phyloP scores from a whole-genome alignment of 2,329 filamentous ascomycete species.

The Epichloe gansuensis region DNA sequence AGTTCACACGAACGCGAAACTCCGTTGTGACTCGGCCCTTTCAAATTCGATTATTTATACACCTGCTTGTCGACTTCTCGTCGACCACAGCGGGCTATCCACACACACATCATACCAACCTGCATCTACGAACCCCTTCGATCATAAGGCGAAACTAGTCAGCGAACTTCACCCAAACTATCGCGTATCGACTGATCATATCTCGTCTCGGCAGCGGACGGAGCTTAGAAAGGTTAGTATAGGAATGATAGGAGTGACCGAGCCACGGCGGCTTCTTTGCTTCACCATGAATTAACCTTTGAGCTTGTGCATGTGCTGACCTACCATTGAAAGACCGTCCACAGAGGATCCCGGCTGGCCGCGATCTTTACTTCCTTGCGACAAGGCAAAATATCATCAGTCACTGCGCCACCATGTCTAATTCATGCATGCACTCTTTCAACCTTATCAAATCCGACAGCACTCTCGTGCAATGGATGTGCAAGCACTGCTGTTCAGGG shows the following conservation, averaged over 20 bases:
- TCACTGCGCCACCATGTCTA: conserved; percentile 28
- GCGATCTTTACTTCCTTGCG: background rate
- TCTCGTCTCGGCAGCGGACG: too few species aligned
- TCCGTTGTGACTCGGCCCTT: background rate
- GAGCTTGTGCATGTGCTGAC: background rate
- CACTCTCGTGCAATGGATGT: conserved; percentile 53
- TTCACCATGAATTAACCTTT: too few species aligned
- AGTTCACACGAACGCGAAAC: background rate
- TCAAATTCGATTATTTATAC: background rate
- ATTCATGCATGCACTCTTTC: conserved; percentile 50
- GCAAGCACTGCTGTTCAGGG: conserved; percentile 50
- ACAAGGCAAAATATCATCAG: background rate
- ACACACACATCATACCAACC: background rate
- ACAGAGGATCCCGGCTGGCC: background rate
- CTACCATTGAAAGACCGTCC: background rate
- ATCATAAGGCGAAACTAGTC: too few species aligned
- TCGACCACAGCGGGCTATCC: background rate
- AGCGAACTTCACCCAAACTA: too few species aligned
- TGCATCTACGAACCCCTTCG: too few species aligned
- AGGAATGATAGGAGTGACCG: too few species aligned
- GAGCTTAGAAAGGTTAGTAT: too few species aligned
- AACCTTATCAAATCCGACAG: conserved; percentile 55
- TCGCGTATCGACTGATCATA: too few species aligned
- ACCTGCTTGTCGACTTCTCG: background rate
- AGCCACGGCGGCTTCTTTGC: background rate